Evolutionary conservation across 2,329 filamentous ascomycete species (phyloP), one percentile per base, ranked within the genome.

Genomic region (Chaetoscypha palmicola): DNA sequence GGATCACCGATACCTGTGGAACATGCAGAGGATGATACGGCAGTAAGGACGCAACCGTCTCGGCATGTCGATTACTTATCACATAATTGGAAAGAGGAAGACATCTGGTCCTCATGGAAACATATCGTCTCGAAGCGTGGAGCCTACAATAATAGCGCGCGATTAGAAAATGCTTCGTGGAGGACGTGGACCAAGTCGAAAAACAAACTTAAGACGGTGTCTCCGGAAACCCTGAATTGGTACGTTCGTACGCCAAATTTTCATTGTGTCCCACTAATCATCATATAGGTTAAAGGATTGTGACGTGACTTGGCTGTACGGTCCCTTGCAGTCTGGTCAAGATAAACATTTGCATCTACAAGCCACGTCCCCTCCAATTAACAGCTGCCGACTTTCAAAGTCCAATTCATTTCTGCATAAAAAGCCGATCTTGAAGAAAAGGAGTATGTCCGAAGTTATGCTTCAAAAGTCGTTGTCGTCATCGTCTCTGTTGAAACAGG

Each of bases 271-370:
- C 9, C 20, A 17, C 10, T 2, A 16, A 59, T 67, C 57, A 70
- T 58, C 33, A 31, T 14, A 14, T 58, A 95, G 89, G 90, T 73
- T 96, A 48, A 98, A 97, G 64, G 92, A 97, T 58, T 92, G 86
- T 63, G 91, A 98, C 64, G 89, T 96, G 23, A 96, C 91, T 35
- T 98, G 91, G 92, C 72, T 98, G 1, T 98, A 97, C 60, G 92
- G 92, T 0, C 92, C 92, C 10, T 67, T 96, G 38, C 91, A 95
- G 62, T 83, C 83, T 1, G 82, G 83, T 17, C 70, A 72, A 3
- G 76, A 72, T 43, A 76, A 72, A 20, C 62, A 77, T 10, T 71
- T 77, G 45, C 64, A 65, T 10, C 63, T 70, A 64, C 67, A 39
- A 61, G 63, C 30, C 71, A 71, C 10, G 4, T 58, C 58, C 26